Conservation (phyloP, 768 basidiomycete genomes). For the Kwoniella dejecticola region DNA sequence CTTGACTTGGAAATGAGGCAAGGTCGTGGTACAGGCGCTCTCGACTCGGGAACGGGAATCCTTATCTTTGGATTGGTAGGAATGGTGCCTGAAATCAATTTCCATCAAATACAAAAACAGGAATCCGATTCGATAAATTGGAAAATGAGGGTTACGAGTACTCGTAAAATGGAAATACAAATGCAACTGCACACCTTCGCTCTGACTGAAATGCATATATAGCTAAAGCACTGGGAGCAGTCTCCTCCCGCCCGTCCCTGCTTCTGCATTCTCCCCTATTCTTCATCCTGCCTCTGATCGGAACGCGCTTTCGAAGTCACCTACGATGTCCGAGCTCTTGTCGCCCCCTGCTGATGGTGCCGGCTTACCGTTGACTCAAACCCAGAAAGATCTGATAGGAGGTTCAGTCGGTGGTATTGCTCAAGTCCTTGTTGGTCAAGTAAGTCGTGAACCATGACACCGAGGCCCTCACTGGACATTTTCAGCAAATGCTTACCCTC, state of each 20-base stretch:
- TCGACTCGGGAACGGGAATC: too few relatives aligned
- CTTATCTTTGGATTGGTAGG: not conserved
- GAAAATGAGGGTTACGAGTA: not conserved
- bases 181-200: not conserved
- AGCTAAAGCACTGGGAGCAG: too few relatives aligned
- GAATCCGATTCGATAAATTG: constrained; percentile 2
- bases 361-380: constrained; percentile 54
- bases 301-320: too few relatives aligned
- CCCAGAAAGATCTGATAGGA: constrained; percentile 81
- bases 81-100: constrained; percentile 3
- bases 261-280: too few relatives aligned
- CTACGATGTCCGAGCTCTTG: constrained; percentile 46
- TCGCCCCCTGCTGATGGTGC: constrained; percentile 37
- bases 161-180: not conserved
- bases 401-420: constrained; percentile 89
- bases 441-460: constrained; percentile 11
- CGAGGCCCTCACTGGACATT: too few relatives aligned
- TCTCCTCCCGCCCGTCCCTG: too few relatives aligned
- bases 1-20: not conserved
- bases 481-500: too few relatives aligned
- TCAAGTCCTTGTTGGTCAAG: constrained; percentile 59
- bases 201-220: too few relatives aligned
- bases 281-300: too few relatives aligned
- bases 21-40: not conserved
- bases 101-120: not conserved